Evolutionary conservation across 1,139 yeast species (phyloP).

Genomic region (Candida tropicalis): DNA sequence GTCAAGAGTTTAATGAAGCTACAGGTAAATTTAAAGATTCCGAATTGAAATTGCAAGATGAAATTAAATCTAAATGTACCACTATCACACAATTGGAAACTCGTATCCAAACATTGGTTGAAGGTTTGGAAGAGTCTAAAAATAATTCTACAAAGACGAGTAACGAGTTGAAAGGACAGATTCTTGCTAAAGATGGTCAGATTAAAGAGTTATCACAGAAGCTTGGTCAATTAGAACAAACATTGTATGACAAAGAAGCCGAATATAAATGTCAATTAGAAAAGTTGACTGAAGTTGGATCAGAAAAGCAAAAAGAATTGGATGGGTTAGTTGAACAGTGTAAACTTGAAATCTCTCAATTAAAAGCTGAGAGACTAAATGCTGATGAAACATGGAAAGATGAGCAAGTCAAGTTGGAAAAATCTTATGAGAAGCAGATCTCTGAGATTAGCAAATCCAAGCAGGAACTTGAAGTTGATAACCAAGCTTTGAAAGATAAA

Average conservation of each 20-base stretch:
- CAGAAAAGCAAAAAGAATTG: neutral
- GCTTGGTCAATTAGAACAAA: constrained; percentile 2
- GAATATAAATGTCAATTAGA: constrained; percentile 1
- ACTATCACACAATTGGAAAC: constrained; percentile 3
- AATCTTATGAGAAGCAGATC: neutral
- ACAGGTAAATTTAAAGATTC: neutral
- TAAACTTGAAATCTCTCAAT: neutral
- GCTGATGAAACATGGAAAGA: constrained; percentile 2
- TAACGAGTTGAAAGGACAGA: constrained; percentile 4
- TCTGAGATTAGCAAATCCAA: neutral
- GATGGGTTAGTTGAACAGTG: neutral
- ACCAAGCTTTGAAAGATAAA: constrained; percentile 2
- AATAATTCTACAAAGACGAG: constrained; percentile 3
- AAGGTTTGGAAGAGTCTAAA: neutral
- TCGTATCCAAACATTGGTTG: neutral
- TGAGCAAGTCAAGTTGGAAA: neutral
- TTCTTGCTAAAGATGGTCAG: constrained; percentile 7
- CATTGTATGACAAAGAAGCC: neutral
- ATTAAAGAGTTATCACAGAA: constrained; percentile 4
- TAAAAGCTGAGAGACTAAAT: neutral
- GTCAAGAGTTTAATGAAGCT: constrained; percentile 4
- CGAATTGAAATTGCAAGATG: neutral
- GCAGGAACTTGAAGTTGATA: neutral
- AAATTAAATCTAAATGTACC: neutral
- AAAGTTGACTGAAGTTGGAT: neutral